Evolutionary conservation across 176 grass and related monocot species (phyloP), one percentile per base, ranked within the genome.

Genomic region (Avena eriantha): DNA sequence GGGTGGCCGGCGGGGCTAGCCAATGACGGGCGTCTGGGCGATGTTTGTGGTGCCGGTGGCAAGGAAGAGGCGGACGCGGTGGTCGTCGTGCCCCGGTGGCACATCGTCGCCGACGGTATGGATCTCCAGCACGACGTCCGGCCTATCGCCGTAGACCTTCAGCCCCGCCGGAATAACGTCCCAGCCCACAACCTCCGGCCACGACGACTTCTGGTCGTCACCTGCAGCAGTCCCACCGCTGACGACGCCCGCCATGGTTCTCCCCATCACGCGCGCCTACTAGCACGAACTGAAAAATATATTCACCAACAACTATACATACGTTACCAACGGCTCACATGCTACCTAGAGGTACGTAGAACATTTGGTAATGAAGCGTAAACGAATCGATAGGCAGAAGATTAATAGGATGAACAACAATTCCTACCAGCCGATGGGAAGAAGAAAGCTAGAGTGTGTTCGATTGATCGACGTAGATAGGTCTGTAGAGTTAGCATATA

Each of bases 101-200:
- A 85, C 73, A 48, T 23, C 34, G 21, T 66, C 61, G 61, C 83
- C 61, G 33, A 78, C 61, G 8, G 22, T 0, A n/a, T 51, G 83
- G 56, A 48, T 4, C 2, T 80, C 54, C 2, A 80, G 29, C 13
- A 12, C 4, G 15, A 82, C 69, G 33, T 87, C 85, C 12, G 49
- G 15, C 83, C 74, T 50, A 10, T 85, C 74, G 2, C 9, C 2
- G 31, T 13, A n/a, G 74, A 85, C 78, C 73, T 29, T 67, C 11
- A 45, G 2, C 31, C 17, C 47, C 60, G 74, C 83, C 45, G 19
- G 10, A 2, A 85, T 17, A 5, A 31, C 29, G 3, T 9, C 47
- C 73, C 48, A 69, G 26, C 64, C 84, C 50, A 86, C 84, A 41
- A 86, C 64, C 75, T 86, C 84, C 76, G 84, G 84, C 84, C 84